Percentiles rank a stretch among this genome's conserved stretches.
Conservation (phyloP, 1,284 basidiomycete genomes). For the Melampsora occidentalis region DNA sequence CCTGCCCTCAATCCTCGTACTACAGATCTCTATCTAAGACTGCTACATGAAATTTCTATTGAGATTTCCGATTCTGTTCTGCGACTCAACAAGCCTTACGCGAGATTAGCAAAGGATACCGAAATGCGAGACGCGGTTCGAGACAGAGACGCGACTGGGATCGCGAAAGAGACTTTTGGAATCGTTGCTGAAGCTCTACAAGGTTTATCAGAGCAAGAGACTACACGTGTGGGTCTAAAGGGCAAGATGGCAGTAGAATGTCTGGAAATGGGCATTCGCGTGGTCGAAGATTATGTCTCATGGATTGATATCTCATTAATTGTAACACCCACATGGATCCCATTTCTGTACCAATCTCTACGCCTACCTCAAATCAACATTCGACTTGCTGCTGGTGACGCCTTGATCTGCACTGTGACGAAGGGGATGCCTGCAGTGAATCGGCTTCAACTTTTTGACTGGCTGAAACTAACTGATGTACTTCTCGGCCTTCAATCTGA, state of each 20-base stretch:
- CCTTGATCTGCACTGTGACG: slow-evolving; percentile 75
- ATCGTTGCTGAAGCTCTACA: slow-evolving; percentile 69
- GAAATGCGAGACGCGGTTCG: slow-evolving; percentile 84
- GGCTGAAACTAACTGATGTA: slow-evolving; percentile 77
- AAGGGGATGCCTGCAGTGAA: slow-evolving; percentile 92
- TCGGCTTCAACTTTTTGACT: slow-evolving; percentile 84
- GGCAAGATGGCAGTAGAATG: slow-evolving; percentile 64
- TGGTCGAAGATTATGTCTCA: slow-evolving; percentile 89
- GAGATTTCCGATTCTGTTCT: slow-evolving; percentile 89
- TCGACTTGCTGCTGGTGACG: slow-evolving; percentile 75
- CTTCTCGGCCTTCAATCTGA: slow-evolving; percentile 71
- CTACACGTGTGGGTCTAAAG: slow-evolving; percentile 43
- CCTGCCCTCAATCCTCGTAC: slow-evolving; percentile 71
- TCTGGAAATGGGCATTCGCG: slow-evolving; percentile 81
- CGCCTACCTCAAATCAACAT: slow-evolving; percentile 64
- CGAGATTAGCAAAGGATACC: slow-evolving; percentile 73
- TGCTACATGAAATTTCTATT: slow-evolving; percentile 83
- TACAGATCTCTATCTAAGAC: slow-evolving; percentile 77
- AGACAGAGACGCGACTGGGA: slow-evolving; percentile 72
- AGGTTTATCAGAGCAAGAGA: slow-evolving; percentile 43
- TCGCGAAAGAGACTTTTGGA: slow-evolving; percentile 81
- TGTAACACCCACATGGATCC: slow-evolving; percentile 83
- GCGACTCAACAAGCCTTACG: slow-evolving; percentile 64
- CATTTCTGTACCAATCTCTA: slow-evolving; percentile 78
- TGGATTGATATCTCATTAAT: slow-evolving; percentile 98